Base-by-base conservation (phyloP, 2,329 filamentous ascomycete genomes). In the Pseudogymnoascus sp. region DNA sequence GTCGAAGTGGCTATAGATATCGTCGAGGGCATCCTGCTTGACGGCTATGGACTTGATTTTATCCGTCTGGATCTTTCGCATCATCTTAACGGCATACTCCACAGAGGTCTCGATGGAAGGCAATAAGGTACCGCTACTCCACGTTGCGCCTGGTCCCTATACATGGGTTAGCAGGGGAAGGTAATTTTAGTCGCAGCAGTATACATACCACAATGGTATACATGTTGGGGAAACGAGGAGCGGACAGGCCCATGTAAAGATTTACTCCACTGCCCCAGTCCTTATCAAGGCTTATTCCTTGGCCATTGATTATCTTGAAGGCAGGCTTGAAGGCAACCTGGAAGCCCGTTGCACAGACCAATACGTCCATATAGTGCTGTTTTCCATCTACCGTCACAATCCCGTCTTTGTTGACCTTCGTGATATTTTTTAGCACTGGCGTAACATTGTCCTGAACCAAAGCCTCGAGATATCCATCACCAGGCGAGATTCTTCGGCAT, bases 401-500 rank as follows among this genome's bases (percentile, higher is more conserved):
- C 4, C 18, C 23, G 18, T 18, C 23, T 14, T 42, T 16, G 8
- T 18, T 50, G 23, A 50, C 23, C 53, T 21, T 6, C 12, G 66
- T 70, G 18, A 73, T 74, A 74, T 74, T 60, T 76, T 70, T 70
- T 77, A 77, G 31, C 79, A 70, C 65, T 77, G 65, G 78, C 64
- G 50, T 65, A 63, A 68, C 65, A 72, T 65, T 11, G 6, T 3
- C 14, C 5, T 2, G 10, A 71, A n/a, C 34, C n/a, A 28, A 25
- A 16, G 25, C 42, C 60, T 28, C 16, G 14, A 34, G 14, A 36
- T 25, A 36, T 14, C 10, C 6, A 67, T 92, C 84, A 97, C 97
- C 90, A 97, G 93, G 93, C 97, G 93, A 93, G 96, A 90, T 25
- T 95, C 62, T 59, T 36, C 62, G 31, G 34, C 62, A 64, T 12